phyloP scores from a whole-genome alignment of 2,329 filamentous ascomycete genomes.

The Rhinocladiella mackenziei region DNA sequence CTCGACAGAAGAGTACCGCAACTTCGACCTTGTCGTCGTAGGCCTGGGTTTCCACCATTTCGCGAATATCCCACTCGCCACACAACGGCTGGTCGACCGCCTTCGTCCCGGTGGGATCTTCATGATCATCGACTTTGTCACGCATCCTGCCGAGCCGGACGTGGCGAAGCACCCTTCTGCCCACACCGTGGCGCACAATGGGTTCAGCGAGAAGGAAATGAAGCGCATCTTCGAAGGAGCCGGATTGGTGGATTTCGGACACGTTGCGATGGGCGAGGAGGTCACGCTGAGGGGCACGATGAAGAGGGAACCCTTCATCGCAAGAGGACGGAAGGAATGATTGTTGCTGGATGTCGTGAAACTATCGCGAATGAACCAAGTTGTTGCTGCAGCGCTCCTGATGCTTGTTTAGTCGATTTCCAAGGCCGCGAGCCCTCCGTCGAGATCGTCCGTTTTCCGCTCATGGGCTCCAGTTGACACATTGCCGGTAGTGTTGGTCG shows the following conservation, averaged over 20 bases:
- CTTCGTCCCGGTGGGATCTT: conserved; percentile 63
- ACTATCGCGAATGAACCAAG: no score
- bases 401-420: not conserved
- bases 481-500: conserved; percentile 12
- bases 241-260: conserved; percentile 44
- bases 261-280: conserved; percentile 21
- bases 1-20: conserved; percentile 57
- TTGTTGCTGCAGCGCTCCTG: no score
- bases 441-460: conserved; percentile 20
- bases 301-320: conserved; percentile 26
- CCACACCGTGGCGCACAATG: conserved; percentile 60
- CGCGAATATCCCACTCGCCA: conserved; percentile 58
- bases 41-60: conserved; percentile 66
- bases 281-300: conserved; percentile 16
- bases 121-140: conserved; percentile 64
- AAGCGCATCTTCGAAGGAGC: conserved; percentile 60
- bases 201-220: conserved; percentile 61
- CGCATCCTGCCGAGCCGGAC: conserved; percentile 41
- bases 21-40: conserved; percentile 65
- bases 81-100: conserved; percentile 56
- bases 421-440: conserved; percentile 11
- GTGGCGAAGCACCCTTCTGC: conserved; percentile 37
- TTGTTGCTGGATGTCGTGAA: no score
- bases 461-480: not conserved
- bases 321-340: conserved; percentile 20